These are phyloP conservation scores for Phoma sp. DNA, from an alignment of 2,329 filamentous ascomycete genomes.

Conservation along the genomic window DNA sequence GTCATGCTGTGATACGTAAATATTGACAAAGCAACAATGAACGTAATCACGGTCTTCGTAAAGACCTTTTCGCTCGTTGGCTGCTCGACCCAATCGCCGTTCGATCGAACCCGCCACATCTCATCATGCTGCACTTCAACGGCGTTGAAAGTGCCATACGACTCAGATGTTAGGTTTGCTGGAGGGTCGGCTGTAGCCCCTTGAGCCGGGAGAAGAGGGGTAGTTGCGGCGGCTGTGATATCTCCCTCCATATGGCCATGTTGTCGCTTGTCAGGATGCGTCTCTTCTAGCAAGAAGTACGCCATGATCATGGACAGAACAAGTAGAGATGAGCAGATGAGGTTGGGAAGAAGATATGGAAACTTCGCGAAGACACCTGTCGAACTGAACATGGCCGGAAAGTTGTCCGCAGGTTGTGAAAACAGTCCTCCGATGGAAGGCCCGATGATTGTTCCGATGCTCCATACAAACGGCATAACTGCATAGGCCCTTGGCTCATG, in stretches of 20 bases:
- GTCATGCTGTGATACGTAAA: conserved; percentile 97
- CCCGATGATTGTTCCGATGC: conserved; percentile 85
- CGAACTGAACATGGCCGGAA: conserved; percentile 72
- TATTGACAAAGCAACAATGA: conserved; percentile 82
- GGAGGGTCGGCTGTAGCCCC: conserved; percentile 75
- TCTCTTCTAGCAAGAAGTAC: conserved; percentile 85
- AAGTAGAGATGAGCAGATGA: conserved; percentile 80
- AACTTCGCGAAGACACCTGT: conserved; percentile 76
- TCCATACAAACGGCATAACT: conserved; percentile 95
- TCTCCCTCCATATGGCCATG: conserved; percentile 50
- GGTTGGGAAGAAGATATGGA: conserved; percentile 88
- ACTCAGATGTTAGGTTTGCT: conserved; percentile 77
- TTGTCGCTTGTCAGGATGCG: conserved; percentile 81
- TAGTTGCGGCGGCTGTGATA: conserved; percentile 62
- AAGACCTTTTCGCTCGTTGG: conserved; percentile 56
- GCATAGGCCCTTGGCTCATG: conserved; percentile 83
- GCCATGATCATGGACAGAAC: conserved; percentile 79
- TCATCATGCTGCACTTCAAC: conserved; percentile 62
- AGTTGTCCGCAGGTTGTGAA: conserved; percentile 76
- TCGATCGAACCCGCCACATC: conserved; percentile 58
- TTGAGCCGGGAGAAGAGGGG: conserved; percentile 76
- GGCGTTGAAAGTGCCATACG: conserved; percentile 75
- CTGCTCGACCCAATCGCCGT: conserved; percentile 53
- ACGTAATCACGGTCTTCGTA: conserved; percentile 71
- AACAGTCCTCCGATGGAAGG: conserved; percentile 86